Percentiles rank a stretch among this genome's conserved stretches.
Evolutionary conservation across 208 protist species (phyloP).

Genomic region (Zelonia costaricensis): DNA sequence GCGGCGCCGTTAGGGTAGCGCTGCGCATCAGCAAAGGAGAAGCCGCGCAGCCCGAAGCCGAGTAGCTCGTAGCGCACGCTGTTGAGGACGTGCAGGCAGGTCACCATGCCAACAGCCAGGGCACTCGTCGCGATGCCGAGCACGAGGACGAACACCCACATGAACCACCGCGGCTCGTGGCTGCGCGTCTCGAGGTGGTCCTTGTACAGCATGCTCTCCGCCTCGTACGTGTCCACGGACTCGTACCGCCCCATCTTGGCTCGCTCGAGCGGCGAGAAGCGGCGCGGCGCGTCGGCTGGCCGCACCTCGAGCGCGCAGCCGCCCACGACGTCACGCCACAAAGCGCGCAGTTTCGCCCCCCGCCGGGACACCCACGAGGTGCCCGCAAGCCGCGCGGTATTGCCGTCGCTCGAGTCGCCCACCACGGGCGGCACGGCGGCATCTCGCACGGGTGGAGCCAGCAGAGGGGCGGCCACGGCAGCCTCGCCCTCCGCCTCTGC

Average conservation of each 20-base stretch:
- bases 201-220: conserved; percentile 56
- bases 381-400: not conserved
- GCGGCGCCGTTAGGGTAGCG: conserved; percentile 16
- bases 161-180: conserved; percentile 63
- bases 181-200: conserved; percentile 57
- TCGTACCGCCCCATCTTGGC: conserved; percentile 58
- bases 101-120: conserved; percentile 35
- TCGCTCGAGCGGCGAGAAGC: conserved; percentile 28
- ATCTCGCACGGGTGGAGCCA: too few relatives aligned
- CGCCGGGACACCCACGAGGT: too few relatives aligned
- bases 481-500: too few relatives aligned
- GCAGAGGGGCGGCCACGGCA: too few relatives aligned
- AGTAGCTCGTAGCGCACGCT: conserved; percentile 52
- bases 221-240: conserved; percentile 53
- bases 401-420: not conserved
- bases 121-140: conserved; percentile 43
- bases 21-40: conserved; percentile 31
- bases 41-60: conserved; percentile 40
- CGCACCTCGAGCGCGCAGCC: conserved; percentile 21
- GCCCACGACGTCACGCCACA: conserved; percentile 2
- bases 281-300: conserved; percentile 27
- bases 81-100: conserved; percentile 43
- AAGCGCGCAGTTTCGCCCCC: not conserved
- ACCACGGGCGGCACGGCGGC: not conserved
- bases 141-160: conserved; percentile 58